These are phyloP conservation scores for Umbelopsis sp. DNA, from an alignment of 192 early-diverging fungal genomes.

Conservation along the genomic window DNA sequence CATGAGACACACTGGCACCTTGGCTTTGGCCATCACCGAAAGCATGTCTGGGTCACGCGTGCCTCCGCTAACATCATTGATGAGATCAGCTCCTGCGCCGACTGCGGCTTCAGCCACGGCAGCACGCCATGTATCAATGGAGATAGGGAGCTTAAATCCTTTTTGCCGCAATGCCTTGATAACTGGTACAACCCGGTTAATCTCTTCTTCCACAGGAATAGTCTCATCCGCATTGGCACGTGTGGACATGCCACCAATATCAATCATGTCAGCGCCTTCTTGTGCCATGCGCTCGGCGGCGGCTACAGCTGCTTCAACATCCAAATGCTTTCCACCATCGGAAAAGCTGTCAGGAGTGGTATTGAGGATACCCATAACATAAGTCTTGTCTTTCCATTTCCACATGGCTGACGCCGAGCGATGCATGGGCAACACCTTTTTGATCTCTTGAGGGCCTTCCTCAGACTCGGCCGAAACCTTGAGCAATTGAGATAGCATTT, in stretches of 20 bases:
- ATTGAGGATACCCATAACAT: constrained; percentile 96
- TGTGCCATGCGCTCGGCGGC: constrained; percentile 69
- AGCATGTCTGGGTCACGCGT: constrained; percentile 79
- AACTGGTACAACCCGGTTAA: constrained; percentile 84
- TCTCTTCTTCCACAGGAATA: constrained; percentile 76
- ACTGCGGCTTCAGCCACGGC: constrained; percentile 86
- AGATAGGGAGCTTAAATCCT: constrained; percentile 74
- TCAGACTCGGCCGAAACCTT: constrained; percentile 47
- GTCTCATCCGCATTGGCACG: constrained; percentile 82
- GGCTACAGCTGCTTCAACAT: constrained; percentile 65
- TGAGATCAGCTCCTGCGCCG: constrained; percentile 85
- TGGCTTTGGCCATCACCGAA: constrained; percentile 70
- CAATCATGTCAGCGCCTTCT: constrained; percentile 88
- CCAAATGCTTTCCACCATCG: constrained; percentile 81
- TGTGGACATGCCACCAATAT: constrained; percentile 96
- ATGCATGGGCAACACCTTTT: constrained; percentile 57
- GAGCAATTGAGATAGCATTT: constrained; percentile 65
- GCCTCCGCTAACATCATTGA: constrained; percentile 97
- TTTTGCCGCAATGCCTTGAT: constrained; percentile 72
- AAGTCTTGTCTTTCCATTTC: constrained; percentile 68
- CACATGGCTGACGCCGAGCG: constrained; percentile 44
- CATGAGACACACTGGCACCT: constrained; percentile 91
- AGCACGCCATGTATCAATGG: constrained; percentile 91
- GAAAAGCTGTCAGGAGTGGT: constrained; percentile 96
- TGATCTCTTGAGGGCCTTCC: constrained; percentile 44